A percentile compares a stretch with the other conserved stretches of the same genome.
phyloP scores from a whole-genome alignment of 768 basidiomycete genomes.

The Gymnopilus junonius region DNA sequence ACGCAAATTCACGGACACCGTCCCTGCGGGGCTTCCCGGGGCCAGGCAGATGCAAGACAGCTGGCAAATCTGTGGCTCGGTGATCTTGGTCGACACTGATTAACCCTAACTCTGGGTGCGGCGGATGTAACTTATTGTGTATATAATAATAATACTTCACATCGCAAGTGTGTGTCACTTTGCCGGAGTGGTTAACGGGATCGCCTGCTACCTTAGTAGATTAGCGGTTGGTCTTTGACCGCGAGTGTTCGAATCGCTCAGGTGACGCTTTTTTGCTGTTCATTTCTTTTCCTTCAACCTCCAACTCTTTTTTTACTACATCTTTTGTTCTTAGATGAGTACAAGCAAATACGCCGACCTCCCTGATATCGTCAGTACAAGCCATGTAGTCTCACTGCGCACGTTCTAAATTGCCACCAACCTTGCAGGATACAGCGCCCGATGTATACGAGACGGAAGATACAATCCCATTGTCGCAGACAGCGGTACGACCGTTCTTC shows the following conservation, averaged over 20 bases:
- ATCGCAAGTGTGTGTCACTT: slow-evolving; percentile 61
- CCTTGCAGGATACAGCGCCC: slow-evolving; percentile 78
- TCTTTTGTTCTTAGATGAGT: slow-evolving; percentile 47
- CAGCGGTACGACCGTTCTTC: slow-evolving; percentile 46
- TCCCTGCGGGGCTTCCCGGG: background rate
- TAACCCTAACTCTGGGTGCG: no score
- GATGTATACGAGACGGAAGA: slow-evolving; percentile 95
- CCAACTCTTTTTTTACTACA: background rate
- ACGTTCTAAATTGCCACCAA: background rate
- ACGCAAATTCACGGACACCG: background rate
- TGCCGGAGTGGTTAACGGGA: slow-evolving; percentile 95
- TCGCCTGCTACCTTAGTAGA: slow-evolving; percentile 63
- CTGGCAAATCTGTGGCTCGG: no score
- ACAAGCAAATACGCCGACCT: slow-evolving; percentile 83
- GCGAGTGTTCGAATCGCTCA: slow-evolving; percentile 55
- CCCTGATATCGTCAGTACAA: slow-evolving; percentile 82
- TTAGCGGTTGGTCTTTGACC: slow-evolving; percentile 50
- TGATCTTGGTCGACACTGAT: no score
- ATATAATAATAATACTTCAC: background rate
- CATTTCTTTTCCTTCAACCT: background rate
- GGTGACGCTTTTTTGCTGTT: slow-evolving; percentile 43
- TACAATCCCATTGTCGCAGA: slow-evolving; percentile 55
- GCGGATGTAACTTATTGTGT: background rate
- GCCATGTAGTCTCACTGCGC: slow-evolving; percentile 7
- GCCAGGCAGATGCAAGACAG: no score